Evolutionary conservation across 1,139 yeast species (phyloP), one percentile per base, ranked within the genome.

Genomic region (Kodamaea suecica): DNA sequence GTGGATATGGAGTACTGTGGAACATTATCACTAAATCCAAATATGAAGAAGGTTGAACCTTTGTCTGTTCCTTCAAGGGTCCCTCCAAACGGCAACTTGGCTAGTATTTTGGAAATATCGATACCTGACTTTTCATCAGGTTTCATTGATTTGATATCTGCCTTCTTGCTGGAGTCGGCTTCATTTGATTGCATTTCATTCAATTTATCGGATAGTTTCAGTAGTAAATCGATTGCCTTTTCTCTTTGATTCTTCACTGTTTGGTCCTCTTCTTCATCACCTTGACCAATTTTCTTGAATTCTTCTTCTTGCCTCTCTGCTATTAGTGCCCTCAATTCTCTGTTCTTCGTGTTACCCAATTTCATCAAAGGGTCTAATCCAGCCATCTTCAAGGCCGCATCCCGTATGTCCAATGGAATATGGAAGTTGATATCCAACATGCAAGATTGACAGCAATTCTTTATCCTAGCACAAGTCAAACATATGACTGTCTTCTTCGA

Each of bases 361-460:
- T 29, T 51, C 15, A 30, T 25, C 13, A 23, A 57, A 28, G 63
- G 59, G 11, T 66, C 70, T 12, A 73, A 58, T 6, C 84, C 84
- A 4, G 92, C 84, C 73, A 87, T 70, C 49, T 80, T 79, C 50
- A 88, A 59, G 1, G 95, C 87, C 2, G 90, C 79, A 48, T 90
- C 97, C 41, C 97, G 63, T 6, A 88, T 65, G 13, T 82, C 79
- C 12, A 87, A 57, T 0, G 96, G 90, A 17, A 92, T 75, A 4
- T 88, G 84, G 62, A 80, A 85, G 17, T 81, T 76, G 33, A 87
- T 65, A 60, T 92, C 97, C 29, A 84, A 60, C 77, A 87, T 74
- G 55, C 98, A 92, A 15, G 80, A 63, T 55, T 92, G 97, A 52
- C 98, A 92, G 45, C 95, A 84, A 59, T 85, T 83, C 44, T 82